Percentiles rank a stretch among this genome's conserved stretches.
Conservation (phyloP, 352 stramenopile species). For the Phytophthora chlamydospora region DNA sequence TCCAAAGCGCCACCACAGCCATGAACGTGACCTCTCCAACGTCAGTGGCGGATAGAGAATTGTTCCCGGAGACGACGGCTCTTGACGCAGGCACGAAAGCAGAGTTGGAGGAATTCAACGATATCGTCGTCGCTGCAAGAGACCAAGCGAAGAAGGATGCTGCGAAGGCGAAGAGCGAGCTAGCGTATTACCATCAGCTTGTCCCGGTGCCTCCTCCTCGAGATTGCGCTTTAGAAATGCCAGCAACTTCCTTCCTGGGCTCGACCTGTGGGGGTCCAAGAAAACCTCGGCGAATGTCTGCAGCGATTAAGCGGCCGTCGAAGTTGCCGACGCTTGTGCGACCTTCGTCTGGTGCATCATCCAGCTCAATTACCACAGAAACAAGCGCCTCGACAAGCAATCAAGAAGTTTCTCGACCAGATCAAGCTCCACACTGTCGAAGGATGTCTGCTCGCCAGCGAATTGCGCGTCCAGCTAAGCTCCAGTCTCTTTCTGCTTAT, state of each 20-base stretch:
- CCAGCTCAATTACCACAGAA: background rate
- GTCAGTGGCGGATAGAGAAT: slow-evolving; percentile 13
- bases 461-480: slow-evolving; percentile 9
- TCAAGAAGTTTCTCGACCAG: slow-evolving; percentile 12
- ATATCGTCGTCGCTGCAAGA: slow-evolving; percentile 53
- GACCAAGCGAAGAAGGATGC: slow-evolving; percentile 39
- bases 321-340: slow-evolving; percentile 27
- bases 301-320: slow-evolving; percentile 9
- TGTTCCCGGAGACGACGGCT: slow-evolving; percentile 38
- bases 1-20: background rate
- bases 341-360: slow-evolving; percentile 9
- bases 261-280: background rate
- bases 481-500: slow-evolving; percentile 10
- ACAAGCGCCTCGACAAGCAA: slow-evolving; percentile 8
- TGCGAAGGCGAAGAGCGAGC: slow-evolving; percentile 49
- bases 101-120: slow-evolving; percentile 63
- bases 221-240: background rate
- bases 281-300: slow-evolving; percentile 19
- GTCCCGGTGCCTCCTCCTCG: slow-evolving; percentile 36
- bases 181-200: slow-evolving; percentile 64
- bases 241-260: background rate
- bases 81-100: slow-evolving; percentile 40
- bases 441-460: slow-evolving; percentile 12
- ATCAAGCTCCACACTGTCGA: background rate
- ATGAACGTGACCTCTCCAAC: background rate